Evolutionary conservation across 2,329 filamentous ascomycete genomes (phyloP), one percentile per base, ranked within the genome.

Genomic region (Claviceps cyperi): DNA sequence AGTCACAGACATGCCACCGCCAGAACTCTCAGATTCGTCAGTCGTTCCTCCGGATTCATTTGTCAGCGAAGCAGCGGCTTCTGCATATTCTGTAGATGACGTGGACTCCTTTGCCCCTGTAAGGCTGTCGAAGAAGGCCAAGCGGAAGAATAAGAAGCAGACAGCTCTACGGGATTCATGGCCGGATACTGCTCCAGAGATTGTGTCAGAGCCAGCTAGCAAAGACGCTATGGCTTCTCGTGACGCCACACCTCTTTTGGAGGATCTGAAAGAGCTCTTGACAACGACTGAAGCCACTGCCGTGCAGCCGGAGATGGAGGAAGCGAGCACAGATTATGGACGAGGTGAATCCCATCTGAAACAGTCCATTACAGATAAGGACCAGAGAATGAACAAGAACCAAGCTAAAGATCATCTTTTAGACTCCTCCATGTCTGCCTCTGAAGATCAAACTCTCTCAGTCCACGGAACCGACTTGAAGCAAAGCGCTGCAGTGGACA

Each of bases 81-180:
- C 35, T 17, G 43, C 41, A 32, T 50, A 53, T 13, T 15, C 35
- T 17, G 40, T 39, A 32, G 51, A 53, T 24, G 50, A 52, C 14
- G 15, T 15, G 40, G 51, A 53, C 19, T 39, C 51, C 11, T 38
- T 54, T 32, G 44, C 50, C 35, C 40, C 60, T n/a, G 53, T 52
- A 5, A 65, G 62, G 47, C 41, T 59, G 28, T 64, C 63, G 15
- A 65, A 65, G 55, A 67, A 64, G 51, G 62, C 64, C 2, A 66
- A 61, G 51, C 65, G 62, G 53, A 62, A 61, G 47, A 61, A 60
- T 40, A 65, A 60, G 58, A 65, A 64, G 53, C 59, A 58, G 52
- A 50, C 54, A 7, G 55, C 51, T 19, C 47, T 58, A 11, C 57
- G 59, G 4, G 38, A 49, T 17, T 45, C 53, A 43, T 35, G 32